These are phyloP conservation scores for Lipomyces mesembrius DNA, from an alignment of 805 yeast genomes.

Conservation along the genomic window DNA sequence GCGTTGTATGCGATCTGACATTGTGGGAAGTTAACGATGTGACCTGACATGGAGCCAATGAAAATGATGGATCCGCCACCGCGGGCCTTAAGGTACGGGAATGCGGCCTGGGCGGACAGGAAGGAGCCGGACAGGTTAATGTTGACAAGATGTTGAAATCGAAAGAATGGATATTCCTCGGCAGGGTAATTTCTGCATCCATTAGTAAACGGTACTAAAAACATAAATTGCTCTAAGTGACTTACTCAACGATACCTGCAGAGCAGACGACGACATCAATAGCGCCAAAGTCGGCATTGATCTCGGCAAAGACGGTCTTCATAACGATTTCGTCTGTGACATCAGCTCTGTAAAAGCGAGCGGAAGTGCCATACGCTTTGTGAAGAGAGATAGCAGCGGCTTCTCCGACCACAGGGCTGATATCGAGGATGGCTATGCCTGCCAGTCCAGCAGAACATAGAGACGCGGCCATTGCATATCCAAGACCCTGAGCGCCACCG, in stretches of 20 bases:
- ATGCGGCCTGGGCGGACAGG: conserved; percentile 66
- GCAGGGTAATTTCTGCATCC: conserved; percentile 75
- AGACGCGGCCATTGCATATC: conserved; percentile 63
- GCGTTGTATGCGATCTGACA: conserved; percentile 72
- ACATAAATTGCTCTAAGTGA: conserved; percentile 41
- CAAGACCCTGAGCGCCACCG: conserved; percentile 72
- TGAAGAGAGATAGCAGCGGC: conserved; percentile 61
- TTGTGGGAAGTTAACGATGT: conserved; percentile 73
- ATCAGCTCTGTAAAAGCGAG: conserved; percentile 67
- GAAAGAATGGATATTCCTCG: conserved; percentile 65
- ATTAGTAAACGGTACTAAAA: background rate
- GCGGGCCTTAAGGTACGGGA: conserved; percentile 64
- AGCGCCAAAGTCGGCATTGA: conserved; percentile 58
- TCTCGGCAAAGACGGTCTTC: conserved; percentile 51
- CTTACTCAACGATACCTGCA: conserved; percentile 70
- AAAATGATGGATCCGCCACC: conserved; percentile 64
- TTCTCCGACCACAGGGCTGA: conserved; percentile 63
- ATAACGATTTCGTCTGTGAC: conserved; percentile 55
- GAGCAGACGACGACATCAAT: conserved; percentile 63
- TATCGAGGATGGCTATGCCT: conserved; percentile 59
- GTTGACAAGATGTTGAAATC: conserved; percentile 67
- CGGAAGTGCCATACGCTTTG: conserved; percentile 56
- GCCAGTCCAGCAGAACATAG: conserved; percentile 59
- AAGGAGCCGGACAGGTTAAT: conserved; percentile 70
- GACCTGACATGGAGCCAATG: conserved; percentile 74